Conservation (phyloP, 1,284 basidiomycete genomes). For the Fomitopsis palustris region DNA sequence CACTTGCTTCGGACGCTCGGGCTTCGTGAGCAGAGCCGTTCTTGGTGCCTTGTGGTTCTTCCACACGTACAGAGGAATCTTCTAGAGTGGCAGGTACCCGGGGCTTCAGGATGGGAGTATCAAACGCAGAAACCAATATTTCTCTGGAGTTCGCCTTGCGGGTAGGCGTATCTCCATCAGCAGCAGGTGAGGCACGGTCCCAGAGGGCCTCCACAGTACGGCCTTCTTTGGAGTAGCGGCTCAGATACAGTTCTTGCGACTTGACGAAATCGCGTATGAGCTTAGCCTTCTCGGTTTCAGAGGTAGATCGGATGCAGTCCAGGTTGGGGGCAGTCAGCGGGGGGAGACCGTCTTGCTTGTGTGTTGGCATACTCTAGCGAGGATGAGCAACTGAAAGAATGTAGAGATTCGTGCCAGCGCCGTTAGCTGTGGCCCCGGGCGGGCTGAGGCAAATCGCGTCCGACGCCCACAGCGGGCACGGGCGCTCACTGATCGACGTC, state of each 20-base stretch:
- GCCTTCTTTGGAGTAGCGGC: constrained; percentile 44
- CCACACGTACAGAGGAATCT: not conserved
- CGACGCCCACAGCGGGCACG: too few species aligned
- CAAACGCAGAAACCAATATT: constrained; percentile 39
- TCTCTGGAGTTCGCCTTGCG: not conserved
- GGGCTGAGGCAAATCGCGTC: too few species aligned
- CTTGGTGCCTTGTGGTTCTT: too few species aligned
- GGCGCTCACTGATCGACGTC: too few species aligned
- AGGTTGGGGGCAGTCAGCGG: constrained; percentile 16
- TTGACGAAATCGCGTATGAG: constrained; percentile 47
- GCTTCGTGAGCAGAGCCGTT: not conserved
- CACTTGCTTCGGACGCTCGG: not conserved
- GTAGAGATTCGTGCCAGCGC: too few species aligned
- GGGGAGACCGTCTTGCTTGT: not conserved
- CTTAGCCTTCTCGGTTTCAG: constrained; percentile 34
- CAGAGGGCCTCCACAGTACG: constrained; percentile 29
- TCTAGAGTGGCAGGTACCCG: constrained; percentile 23
- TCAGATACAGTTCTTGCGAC: constrained; percentile 43
- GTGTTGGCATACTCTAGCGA: not conserved
- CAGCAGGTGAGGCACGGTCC: constrained; percentile 11
- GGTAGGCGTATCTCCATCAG: not conserved
- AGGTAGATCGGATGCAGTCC: constrained; percentile 3
- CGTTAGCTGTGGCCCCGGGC: too few species aligned
- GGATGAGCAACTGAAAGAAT: too few species aligned
- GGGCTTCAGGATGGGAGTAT: constrained; percentile 57